Evolutionary conservation across 306 rosid genomes (phyloP).

Genomic region (Canavalia ensiformis): DNA sequence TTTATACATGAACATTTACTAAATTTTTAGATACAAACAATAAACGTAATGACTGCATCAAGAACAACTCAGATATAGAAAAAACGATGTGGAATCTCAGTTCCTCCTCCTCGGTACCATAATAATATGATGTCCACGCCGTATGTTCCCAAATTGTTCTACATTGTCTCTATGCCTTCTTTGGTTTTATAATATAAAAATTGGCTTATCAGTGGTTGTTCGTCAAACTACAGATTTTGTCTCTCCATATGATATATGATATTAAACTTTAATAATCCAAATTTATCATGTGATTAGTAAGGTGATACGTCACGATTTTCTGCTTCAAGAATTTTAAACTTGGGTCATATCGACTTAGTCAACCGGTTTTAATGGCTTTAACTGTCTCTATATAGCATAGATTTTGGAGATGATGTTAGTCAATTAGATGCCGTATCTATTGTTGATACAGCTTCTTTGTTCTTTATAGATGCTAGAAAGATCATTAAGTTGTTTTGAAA

Average conservation of each 20-base stretch:
- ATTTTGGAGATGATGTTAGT: constrained; percentile 37
- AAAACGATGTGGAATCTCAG: constrained; percentile 61
- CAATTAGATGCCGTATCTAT: constrained; percentile 31
- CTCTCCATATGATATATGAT: constrained; percentile 44
- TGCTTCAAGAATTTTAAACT: constrained; percentile 4
- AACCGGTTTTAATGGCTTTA: constrained; percentile 54
- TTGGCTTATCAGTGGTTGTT: constrained; percentile 52
- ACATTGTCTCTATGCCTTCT: constrained; percentile 58
- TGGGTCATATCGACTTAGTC: constrained; percentile 29
- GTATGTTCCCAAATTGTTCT: constrained; percentile 68
- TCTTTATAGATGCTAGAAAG: neutral
- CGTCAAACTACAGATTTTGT: constrained; percentile 69
- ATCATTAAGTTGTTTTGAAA: neutral
- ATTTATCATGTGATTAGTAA: constrained; percentile 54
- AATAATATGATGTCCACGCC: constrained; percentile 59
- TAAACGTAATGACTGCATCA: constrained; percentile 52
- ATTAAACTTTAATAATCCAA: constrained; percentile 28
- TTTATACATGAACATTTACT: neutral
- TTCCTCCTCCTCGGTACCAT: constrained; percentile 61
- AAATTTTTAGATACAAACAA: constrained; percentile 2
- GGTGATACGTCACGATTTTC: constrained; percentile 36
- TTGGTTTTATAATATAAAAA: constrained; percentile 43
- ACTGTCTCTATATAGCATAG: constrained; percentile 11
- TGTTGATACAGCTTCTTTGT: constrained; percentile 26
- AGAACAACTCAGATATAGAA: constrained; percentile 54